Evolutionary conservation across 2,329 filamentous ascomycete genomes (phyloP).

Genomic region (Aurifilum marmelostoma): DNA sequence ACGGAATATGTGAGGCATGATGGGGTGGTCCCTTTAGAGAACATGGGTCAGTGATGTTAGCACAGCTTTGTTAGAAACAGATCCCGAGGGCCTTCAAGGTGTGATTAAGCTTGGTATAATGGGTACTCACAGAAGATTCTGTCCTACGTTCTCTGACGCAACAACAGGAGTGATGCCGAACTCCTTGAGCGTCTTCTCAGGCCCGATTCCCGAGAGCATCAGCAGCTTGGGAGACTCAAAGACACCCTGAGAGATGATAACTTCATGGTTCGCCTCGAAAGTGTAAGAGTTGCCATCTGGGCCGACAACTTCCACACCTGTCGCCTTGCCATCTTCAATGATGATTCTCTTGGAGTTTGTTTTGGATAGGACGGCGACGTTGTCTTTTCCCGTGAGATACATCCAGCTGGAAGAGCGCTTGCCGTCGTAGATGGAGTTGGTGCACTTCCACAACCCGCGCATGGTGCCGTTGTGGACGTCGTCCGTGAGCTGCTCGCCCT

Average conservation of each 20-base stretch:
- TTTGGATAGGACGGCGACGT: constrained; percentile 54
- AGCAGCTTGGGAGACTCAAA: constrained; percentile 69
- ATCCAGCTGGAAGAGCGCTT: constrained; percentile 55
- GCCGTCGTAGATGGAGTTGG: constrained; percentile 62
- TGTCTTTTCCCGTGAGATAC: constrained; percentile 56
- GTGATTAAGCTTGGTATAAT: too few relatives aligned
- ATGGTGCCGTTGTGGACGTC: constrained; percentile 61
- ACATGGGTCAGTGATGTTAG: background rate
- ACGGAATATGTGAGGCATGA: constrained; percentile 53
- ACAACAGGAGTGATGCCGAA: constrained; percentile 58
- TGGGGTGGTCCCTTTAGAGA: constrained; percentile 55
- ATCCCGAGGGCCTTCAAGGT: too few relatives aligned
- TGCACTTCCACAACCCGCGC: constrained; percentile 55
- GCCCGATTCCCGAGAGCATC: constrained; percentile 67
- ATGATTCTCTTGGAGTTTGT: constrained; percentile 55
- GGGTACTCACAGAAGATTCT: constrained; percentile 58
- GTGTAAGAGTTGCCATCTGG: constrained; percentile 45
- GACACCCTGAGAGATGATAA: constrained; percentile 54
- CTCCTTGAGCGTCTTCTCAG: constrained; percentile 52
- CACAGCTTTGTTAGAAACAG: too few relatives aligned
- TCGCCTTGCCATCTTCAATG: constrained; percentile 49
- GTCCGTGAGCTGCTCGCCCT: constrained; percentile 53
- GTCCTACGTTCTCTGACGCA: constrained; percentile 65
- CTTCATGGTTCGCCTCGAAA: constrained; percentile 53
- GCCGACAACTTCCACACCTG: constrained; percentile 50